These are phyloP conservation scores for Penicillium sp. DNA, from an alignment of 2,329 filamentous ascomycete species.

Conservation along the genomic window DNA sequence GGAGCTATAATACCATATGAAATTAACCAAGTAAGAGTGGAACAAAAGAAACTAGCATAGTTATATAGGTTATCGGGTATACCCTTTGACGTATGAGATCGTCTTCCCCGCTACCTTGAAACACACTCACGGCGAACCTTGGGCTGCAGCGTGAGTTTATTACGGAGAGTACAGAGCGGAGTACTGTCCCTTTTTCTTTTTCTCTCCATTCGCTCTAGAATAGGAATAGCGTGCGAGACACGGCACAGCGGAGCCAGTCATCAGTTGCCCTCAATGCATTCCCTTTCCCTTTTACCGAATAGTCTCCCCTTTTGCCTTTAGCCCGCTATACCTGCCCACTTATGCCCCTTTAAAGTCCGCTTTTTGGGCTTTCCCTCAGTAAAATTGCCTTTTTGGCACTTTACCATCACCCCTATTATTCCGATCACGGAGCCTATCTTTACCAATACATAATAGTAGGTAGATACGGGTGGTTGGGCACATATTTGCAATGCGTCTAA, in stretches of 20 bases:
- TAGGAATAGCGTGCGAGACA: conserved; percentile 13
- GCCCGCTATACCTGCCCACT: neutral
- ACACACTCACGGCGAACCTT: conserved; percentile 31
- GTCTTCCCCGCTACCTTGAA: conserved; percentile 34
- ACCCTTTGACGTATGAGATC: conserved; percentile 33
- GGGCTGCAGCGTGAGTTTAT: conserved; percentile 27
- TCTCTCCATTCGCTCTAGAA: neutral
- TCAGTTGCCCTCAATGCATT: conserved; percentile 14
- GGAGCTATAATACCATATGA: too few relatives aligned
- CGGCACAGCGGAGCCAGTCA: conserved; percentile 22
- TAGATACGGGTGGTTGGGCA: neutral
- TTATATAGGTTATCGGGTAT: conserved; percentile 24
- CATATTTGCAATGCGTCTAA: conserved; percentile 13
- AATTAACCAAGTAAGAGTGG: too few relatives aligned
- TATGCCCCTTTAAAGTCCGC: conserved; percentile 8
- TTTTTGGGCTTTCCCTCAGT: conserved; percentile 23
- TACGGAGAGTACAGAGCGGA: neutral
- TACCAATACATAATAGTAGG: neutral
- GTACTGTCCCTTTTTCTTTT: too few relatives aligned
- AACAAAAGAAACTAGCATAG: too few relatives aligned
- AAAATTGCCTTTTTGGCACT: conserved; percentile 1
- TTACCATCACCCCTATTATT: neutral
- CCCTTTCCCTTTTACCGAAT: conserved; percentile 5
- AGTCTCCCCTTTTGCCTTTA: neutral
- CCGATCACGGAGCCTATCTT: conserved; percentile 8